phyloP scores from a whole-genome alignment of 1,284 basidiomycete species.

The Trametes sp. region DNA sequence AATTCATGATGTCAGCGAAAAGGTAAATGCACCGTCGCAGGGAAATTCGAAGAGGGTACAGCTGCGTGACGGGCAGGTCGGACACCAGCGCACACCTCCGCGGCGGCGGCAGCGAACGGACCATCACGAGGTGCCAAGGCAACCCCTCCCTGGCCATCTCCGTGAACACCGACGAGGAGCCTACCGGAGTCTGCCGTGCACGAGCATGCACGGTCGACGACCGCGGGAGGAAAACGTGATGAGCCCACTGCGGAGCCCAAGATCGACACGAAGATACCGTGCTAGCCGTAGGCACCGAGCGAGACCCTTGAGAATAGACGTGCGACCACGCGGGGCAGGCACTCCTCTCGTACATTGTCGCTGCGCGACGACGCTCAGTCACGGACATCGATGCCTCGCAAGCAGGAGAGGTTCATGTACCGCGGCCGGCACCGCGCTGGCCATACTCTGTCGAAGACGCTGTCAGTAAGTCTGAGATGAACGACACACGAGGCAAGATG shows the following conservation, averaged over 20 bases:
- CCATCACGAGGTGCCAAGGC: conserved; percentile 15
- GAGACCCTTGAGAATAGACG: conserved; percentile 6
- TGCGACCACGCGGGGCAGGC: background rate
- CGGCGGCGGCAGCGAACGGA: conserved; percentile 12
- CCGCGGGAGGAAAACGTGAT: conserved; percentile 6
- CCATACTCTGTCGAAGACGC: background rate
- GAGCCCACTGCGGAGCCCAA: conserved; percentile 3
- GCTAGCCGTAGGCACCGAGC: background rate
- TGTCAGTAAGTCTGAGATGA: conserved; percentile 3
- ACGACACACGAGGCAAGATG: conserved; percentile 16
- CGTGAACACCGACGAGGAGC: conserved; percentile 17
- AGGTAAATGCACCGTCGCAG: background rate
- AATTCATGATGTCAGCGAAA: conserved; percentile 8
- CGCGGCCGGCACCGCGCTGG: background rate
- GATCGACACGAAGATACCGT: conserved; percentile 10
- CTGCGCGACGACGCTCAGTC: background rate
- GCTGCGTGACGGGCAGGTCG: conserved; percentile 11
- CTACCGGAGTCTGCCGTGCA: conserved; percentile 7
- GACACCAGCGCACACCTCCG: conserved; percentile 4
- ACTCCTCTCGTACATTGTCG: background rate
- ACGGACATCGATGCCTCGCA: background rate
- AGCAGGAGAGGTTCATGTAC: background rate
- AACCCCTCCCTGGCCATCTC: conserved; percentile 17
- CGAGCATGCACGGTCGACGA: background rate
- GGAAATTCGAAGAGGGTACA: background rate